Evolutionary conservation across 1,284 basidiomycete species (phyloP).

Genomic region (Megacollybia platyphylla): DNA sequence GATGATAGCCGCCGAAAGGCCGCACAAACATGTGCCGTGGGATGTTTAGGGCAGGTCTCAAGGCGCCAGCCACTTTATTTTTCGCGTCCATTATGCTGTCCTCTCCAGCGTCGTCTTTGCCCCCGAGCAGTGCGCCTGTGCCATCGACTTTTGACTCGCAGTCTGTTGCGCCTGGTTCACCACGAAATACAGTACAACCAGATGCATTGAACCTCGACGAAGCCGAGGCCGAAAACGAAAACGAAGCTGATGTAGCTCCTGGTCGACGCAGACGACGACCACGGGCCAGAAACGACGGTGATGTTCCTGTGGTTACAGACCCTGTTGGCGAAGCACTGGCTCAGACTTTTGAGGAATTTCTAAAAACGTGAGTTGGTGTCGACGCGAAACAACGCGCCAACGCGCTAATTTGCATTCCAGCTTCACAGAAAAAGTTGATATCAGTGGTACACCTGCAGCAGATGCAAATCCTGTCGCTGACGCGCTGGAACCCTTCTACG

Average conservation of each 20-base stretch:
- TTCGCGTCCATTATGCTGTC: constrained; percentile 20
- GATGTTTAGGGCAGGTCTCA: no score
- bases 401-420: constrained; percentile 25
- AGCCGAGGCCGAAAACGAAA: constrained; percentile 34
- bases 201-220: constrained; percentile 55
- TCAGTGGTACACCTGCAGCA: constrained; percentile 21
- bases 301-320: constrained; percentile 82
- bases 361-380: constrained; percentile 63
- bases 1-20: no score
- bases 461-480: constrained; percentile 65
- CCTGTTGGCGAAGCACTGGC: constrained; percentile 87
- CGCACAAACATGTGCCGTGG: no score
- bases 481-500: constrained; percentile 64
- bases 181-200: constrained; percentile 13
- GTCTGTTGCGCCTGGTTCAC: constrained; percentile 24
- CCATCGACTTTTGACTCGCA: constrained; percentile 29
- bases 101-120: constrained; percentile 36
- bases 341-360: constrained; percentile 82
- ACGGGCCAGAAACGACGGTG: constrained; percentile 38
- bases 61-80: no score
- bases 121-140: constrained; percentile 57
- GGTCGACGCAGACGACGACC: constrained; percentile 30
- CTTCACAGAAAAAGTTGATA: constrained; percentile 62
- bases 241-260: constrained; percentile 21
- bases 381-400: constrained; percentile 3